A percentile compares a stretch with the other conserved stretches of the same genome.
Evolutionary conservation across 441 rosid genomes (phyloP).

Genomic region (Mallotus repandus): DNA sequence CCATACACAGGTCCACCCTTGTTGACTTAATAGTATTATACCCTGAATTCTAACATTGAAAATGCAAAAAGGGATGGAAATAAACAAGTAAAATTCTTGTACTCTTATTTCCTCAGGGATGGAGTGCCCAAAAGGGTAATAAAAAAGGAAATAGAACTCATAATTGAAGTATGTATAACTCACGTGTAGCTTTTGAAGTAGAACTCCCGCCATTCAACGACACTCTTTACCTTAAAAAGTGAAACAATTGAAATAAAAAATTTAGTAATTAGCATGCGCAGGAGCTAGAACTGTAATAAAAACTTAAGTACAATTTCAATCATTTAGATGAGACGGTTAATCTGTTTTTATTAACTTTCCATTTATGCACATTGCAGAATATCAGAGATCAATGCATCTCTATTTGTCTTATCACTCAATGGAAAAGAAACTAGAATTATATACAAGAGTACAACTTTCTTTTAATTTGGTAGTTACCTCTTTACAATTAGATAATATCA

Average conservation of each 20-base stretch:
- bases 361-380: not conserved
- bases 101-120: not conserved
- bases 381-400: no score
- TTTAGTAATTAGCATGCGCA: not conserved
- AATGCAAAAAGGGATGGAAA: no score
- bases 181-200: constrained; percentile 75
- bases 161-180: constrained; percentile 31
- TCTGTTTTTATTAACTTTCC: not conserved
- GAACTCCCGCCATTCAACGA: constrained; percentile 93
- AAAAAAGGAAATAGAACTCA: not conserved
- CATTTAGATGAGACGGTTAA: not conserved
- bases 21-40: no score
- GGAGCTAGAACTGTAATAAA: not conserved
- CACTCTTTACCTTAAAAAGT: constrained; percentile 68
- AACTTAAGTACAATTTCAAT: not conserved
- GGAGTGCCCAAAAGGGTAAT: not conserved
- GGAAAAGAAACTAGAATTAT: no score
- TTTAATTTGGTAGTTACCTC: no score
- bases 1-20: no score
- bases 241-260: constrained; percentile 7
- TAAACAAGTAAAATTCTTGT: not conserved
- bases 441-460: no score
- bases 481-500: no score
- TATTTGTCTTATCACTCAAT: no score
- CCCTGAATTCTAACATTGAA: not conserved